Evolutionary conservation across 371 early-diverging fungal genomes (phyloP).

Genomic region (Lichtheimia hyalospora): DNA sequence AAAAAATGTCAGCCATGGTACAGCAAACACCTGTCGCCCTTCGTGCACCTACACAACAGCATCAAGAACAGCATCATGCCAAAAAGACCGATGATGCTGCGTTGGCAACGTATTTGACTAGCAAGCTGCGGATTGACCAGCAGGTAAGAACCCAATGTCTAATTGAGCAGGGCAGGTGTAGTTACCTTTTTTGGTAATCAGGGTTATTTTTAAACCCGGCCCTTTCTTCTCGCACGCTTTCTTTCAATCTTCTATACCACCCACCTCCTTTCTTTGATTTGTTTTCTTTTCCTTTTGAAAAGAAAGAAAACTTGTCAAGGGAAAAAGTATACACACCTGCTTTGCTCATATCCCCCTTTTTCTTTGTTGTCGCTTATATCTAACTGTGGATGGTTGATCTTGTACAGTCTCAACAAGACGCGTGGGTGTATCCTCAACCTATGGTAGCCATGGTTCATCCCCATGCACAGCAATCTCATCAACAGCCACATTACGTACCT

Average conservation of each 20-base stretch:
- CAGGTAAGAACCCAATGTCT: conserved; percentile 16
- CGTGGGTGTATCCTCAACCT: conserved; percentile 19
- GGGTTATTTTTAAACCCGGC: conserved; percentile 16
- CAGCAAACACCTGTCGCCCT: conserved; percentile 13
- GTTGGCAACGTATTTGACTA: conserved; percentile 21
- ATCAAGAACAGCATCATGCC: background rate
- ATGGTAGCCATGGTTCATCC: conserved; percentile 12
- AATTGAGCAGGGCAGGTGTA: conserved; percentile 6
- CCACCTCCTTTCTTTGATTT: conserved; percentile 16
- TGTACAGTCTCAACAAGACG: conserved; percentile 15
- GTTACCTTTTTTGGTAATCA: conserved; percentile 9
- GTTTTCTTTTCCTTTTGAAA: conserved; percentile 10
- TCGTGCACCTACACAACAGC: conserved; percentile 3
- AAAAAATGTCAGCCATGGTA: conserved; percentile 17
- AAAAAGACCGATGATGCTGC: conserved; percentile 20
- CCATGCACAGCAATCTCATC: conserved; percentile 13
- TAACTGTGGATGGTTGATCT: conserved; percentile 4
- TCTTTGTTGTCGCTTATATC: background rate
- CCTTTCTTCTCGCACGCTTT: conserved; percentile 11
- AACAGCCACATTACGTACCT: background rate
- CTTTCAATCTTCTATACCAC: conserved; percentile 3
- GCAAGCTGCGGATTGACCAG: conserved; percentile 24
- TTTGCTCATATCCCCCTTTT: background rate
- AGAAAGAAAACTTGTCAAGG: conserved; percentile 1
- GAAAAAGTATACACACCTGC: no score